Evolutionary conservation across 768 basidiomycete species (phyloP).

Genomic region (Russula vinacea): DNA sequence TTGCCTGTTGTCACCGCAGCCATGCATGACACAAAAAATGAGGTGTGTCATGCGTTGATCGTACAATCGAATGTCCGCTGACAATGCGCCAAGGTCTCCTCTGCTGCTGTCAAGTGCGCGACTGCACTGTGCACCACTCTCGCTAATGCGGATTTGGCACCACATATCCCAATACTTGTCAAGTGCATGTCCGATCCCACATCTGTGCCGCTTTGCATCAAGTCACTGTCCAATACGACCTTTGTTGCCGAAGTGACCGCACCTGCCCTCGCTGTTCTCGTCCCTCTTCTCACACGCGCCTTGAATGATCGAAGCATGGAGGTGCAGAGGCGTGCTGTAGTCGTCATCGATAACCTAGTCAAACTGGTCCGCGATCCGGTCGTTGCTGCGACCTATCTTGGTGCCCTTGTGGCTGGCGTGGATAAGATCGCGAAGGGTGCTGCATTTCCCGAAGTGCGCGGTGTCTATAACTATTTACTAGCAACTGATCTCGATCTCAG

Average conservation of each 20-base stretch:
- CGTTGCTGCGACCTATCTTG: constrained; percentile 86
- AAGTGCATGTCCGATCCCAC: constrained; percentile 92
- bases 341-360: constrained; percentile 94
- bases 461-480: constrained; percentile 7
- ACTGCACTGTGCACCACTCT: constrained; percentile 86
- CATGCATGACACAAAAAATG: constrained; percentile 96
- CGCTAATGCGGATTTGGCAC: constrained; percentile 87
- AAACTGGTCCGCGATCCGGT: constrained; percentile 92
- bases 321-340: constrained; percentile 88
- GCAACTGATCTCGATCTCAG: constrained; percentile 37
- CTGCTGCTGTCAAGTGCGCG: constrained; percentile 84
- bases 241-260: constrained; percentile 97
- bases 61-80: constrained; percentile 17
- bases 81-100: constrained; percentile 59
- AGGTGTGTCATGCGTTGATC: constrained; percentile 50
- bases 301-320: constrained; percentile 96
- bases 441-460: constrained; percentile 86
- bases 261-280: constrained; percentile 93
- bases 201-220: constrained; percentile 88
- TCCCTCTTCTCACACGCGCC: constrained; percentile 85
- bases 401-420: constrained; percentile 84
- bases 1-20: constrained; percentile 84
- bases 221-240: constrained; percentile 89
- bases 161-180: constrained; percentile 85
- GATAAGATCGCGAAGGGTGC: constrained; percentile 86